A percentile compares a stretch with the other conserved stretches of the same genome.
phyloP scores from a whole-genome alignment of 345 rosid genomes.

The Anastatica hierochuntica region DNA sequence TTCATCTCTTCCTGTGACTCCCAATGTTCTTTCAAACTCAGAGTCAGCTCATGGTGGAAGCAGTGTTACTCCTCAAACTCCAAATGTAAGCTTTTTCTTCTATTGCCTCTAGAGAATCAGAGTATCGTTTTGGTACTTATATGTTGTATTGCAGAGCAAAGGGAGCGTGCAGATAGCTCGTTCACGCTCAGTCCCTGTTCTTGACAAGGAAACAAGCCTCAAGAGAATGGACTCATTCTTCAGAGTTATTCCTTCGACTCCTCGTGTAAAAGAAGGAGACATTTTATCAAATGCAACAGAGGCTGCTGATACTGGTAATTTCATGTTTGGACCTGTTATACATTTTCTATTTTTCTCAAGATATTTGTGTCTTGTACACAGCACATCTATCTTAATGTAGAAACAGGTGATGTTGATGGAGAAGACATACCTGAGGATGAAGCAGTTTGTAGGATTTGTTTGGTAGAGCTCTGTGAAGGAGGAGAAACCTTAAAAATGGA shows the following conservation, averaged over 20 bases:
- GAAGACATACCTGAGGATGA: conserved; percentile 92
- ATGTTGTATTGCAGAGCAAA: conserved; percentile 43
- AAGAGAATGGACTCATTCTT: conserved; percentile 86
- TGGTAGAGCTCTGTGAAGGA: conserved; percentile 82
- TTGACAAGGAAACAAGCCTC: conserved; percentile 50
- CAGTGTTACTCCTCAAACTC: conserved; percentile 30
- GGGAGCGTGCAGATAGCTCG: conserved; percentile 46
- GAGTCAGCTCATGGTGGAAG: conserved; percentile 41
- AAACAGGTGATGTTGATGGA: conserved; percentile 45
- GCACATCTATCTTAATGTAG: conserved; percentile 20
- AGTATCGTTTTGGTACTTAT: conserved; percentile 4
- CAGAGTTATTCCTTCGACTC: conserved; percentile 74
- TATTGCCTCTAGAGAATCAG: too few relatives aligned
- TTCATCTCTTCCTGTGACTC: conserved; percentile 70
- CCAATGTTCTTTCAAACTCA: conserved; percentile 29
- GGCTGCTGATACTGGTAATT: conserved; percentile 36
- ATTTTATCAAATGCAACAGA: conserved; percentile 28
- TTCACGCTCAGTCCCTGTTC: conserved; percentile 76
- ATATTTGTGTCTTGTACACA: background rate
- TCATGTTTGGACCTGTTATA: background rate
- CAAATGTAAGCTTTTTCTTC: conserved; percentile 40
- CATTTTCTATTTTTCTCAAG: background rate
- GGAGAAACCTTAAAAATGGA: conserved; percentile 97
- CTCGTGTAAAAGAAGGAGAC: conserved; percentile 65
- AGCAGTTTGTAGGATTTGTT: conserved; percentile 91